Base-by-base conservation (phyloP, 2,329 filamentous ascomycete genomes). In the Fusarium palustre region DNA sequence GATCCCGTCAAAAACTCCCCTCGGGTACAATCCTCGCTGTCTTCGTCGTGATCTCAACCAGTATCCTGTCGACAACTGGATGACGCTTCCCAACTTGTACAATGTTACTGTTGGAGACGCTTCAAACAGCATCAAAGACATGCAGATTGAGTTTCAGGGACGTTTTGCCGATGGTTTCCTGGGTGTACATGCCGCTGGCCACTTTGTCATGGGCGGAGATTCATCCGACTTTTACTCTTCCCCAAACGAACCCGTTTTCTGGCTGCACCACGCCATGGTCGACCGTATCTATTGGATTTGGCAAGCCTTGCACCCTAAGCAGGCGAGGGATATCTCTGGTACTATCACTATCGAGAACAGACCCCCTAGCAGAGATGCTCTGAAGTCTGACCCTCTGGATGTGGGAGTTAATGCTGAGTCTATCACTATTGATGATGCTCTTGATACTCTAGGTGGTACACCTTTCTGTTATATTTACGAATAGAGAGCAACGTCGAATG, bases 191-290 rank as follows among this genome's bases (percentile, higher is more conserved):
- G 59, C 18, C 1, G 36, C 59, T 24, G 59, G 59, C 4, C 59
- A 63, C 12, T 63, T 63, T 3, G 20, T 20, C 0, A 56, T 63
- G 43, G 58, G 58, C 0, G 59, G 58, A 2, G 59, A 63, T 5
- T 63, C 58, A 0, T 48, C 59, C 0, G 59, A 63, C 10, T 60
- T 63, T n/a, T 63, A 31, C n/a, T 63, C 59, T 16, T 63, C 59
- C 1, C 59, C 59, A 0, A 63, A 63, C 4, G 59, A 63, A 6
- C 59, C 59, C 1, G 10, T 43, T 16, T 63, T 63, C 25, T 63
- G 55, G 10, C 1, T 63, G 0, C 59, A 63, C 11, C 59, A 63
- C 38, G 52, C 58, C 3, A 63, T 63, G 59, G 58, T 63, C 2
- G 59, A 63, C 5, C 42, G 58, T 0, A 10, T 63, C 0, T 63